Conservation (phyloP, 768 basidiomycete species). For the Neoboletus brunneissimus region DNA sequence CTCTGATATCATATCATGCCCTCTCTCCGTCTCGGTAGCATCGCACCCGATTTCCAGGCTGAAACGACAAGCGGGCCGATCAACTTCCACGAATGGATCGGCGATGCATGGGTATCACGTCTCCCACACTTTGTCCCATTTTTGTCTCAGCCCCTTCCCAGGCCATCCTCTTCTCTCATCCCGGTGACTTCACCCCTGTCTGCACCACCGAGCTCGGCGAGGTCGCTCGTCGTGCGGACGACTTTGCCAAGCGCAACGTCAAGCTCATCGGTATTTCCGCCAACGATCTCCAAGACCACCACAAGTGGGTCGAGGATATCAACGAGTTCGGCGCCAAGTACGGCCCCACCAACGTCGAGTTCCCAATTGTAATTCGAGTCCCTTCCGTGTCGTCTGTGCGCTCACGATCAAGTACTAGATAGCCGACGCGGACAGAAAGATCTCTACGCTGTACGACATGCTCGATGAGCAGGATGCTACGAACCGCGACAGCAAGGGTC, state of each 20-base stretch:
- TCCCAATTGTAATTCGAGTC: constrained; percentile 71
- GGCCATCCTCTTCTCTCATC: constrained; percentile 92
- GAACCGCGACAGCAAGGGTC: constrained; percentile 79
- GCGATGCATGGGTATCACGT: constrained; percentile 76
- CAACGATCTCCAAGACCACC: constrained; percentile 82
- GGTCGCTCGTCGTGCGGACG: constrained; percentile 80
- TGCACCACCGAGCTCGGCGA: constrained; percentile 98
- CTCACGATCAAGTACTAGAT: constrained; percentile 51
- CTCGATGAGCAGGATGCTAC: constrained; percentile 93
- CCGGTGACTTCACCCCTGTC: constrained; percentile 89
- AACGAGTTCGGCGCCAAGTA: constrained; percentile 70
- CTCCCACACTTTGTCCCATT: not conserved
- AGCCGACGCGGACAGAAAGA: constrained; percentile 83
- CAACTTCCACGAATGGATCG: constrained; percentile 93
- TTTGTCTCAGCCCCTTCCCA: constrained; percentile 27
- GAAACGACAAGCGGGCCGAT: constrained; percentile 84
- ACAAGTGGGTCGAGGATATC: constrained; percentile 88
- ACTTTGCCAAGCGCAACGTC: constrained; percentile 85
- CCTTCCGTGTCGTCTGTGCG: not conserved
- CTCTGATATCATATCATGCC: constrained; percentile 31
- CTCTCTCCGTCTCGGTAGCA: constrained; percentile 77
- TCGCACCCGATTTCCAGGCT: constrained; percentile 89
- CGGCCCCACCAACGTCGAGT: constrained; percentile 73
- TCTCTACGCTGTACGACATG: constrained; percentile 92
- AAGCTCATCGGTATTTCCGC: constrained; percentile 94